Evolutionary conservation across 2,329 filamentous ascomycete species (phyloP).

Genomic region (Fusarium virguliforme): DNA sequence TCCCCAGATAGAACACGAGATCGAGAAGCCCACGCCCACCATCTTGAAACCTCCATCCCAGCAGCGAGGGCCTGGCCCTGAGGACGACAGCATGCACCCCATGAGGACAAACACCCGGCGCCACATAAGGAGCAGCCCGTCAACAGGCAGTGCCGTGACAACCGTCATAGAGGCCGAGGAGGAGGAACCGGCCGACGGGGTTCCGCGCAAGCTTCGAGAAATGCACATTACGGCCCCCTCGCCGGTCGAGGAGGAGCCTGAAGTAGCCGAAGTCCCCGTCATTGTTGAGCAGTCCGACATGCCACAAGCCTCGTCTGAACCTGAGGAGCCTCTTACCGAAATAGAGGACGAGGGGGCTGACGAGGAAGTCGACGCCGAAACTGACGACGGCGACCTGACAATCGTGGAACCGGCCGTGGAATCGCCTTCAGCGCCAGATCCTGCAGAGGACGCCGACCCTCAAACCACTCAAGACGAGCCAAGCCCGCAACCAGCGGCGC

Average conservation of each 20-base stretch:
- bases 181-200: slow-evolving; percentile 70
- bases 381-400: slow-evolving; percentile 48
- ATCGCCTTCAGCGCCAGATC: slow-evolving; percentile 40
- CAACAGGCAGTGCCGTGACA: slow-evolving; percentile 82
- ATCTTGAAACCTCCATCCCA: slow-evolving; percentile 58
- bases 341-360: slow-evolving; percentile 31
- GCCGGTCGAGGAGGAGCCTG: slow-evolving; percentile 70
- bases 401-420: slow-evolving; percentile 45
- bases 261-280: slow-evolving; percentile 60
- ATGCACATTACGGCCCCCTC: slow-evolving; percentile 69
- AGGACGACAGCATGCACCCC: slow-evolving; percentile 69
- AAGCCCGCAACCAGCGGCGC: slow-evolving; percentile 24
- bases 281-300: slow-evolving; percentile 59
- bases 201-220: slow-evolving; percentile 63
- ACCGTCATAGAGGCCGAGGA: slow-evolving; percentile 89
- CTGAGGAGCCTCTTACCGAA: slow-evolving; percentile 18
- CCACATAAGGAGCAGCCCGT: slow-evolving; percentile 85
- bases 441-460: slow-evolving; percentile 24
- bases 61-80: slow-evolving; percentile 53
- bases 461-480: slow-evolving; percentile 20
- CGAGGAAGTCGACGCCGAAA: slow-evolving; percentile 27
- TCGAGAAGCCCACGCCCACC: slow-evolving; percentile 55
- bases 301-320: slow-evolving; percentile 31
- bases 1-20: slow-evolving; percentile 60
- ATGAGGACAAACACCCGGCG: slow-evolving; percentile 82